Conservation (phyloP, 768 basidiomycete genomes). For the Russula dissimulans region DNA sequence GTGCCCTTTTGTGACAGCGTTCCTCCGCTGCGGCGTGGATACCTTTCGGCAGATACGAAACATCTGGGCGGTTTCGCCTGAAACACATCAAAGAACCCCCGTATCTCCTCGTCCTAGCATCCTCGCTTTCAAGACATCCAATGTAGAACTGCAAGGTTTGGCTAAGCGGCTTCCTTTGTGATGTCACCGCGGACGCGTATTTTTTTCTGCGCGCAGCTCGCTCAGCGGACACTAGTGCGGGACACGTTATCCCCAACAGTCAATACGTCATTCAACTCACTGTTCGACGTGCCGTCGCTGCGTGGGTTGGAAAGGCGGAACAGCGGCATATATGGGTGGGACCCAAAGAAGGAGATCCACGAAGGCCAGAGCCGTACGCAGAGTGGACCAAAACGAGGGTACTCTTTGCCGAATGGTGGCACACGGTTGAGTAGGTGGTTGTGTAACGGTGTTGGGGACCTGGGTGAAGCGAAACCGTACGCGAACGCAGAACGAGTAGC, state of each 20-base stretch:
- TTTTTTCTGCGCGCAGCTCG: neutral
- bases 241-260: neutral
- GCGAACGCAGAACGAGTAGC: too few species aligned
- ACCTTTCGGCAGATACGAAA: neutral
- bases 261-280: neutral
- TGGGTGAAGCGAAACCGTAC: neutral
- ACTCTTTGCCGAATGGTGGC: too few species aligned
- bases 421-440: too few species aligned
- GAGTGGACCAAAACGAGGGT: too few species aligned
- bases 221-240: too few species aligned
- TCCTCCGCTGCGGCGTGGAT: too few species aligned
- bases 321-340: conserved; percentile 30
- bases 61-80: neutral
- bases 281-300: conserved; percentile 36
- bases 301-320: conserved; percentile 29
- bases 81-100: neutral
- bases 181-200: neutral
- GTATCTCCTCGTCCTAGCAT: neutral
- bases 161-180: neutral
- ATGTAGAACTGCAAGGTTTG: neutral
- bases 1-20: too few species aligned
- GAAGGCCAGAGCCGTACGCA: too few species aligned
- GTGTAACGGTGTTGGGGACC: too few species aligned
- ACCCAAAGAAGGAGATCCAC: neutral
- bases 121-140: neutral